Percentiles rank a stretch among this genome's conserved stretches.
phyloP scores from a whole-genome alignment of 2,329 filamentous ascomycete species.

The Nannizzia gypsea region DNA sequence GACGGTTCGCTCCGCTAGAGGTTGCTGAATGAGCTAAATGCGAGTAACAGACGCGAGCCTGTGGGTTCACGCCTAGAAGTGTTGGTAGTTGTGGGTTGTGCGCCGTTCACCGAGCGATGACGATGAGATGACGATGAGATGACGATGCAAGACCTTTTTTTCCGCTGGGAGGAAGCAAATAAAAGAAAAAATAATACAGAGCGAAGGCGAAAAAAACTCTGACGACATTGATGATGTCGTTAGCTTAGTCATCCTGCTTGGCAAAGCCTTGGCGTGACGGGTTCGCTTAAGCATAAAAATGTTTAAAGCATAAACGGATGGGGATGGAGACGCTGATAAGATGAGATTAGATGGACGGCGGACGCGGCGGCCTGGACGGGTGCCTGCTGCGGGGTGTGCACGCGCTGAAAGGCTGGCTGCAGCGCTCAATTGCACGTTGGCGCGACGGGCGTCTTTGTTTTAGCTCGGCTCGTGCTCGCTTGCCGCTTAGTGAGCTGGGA shows the following conservation, averaged over 20 bases:
- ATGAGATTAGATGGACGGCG: background rate
- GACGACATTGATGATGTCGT: constrained; percentile 17
- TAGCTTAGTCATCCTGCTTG: constrained; percentile 7
- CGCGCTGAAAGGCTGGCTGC: background rate
- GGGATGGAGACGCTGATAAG: background rate
- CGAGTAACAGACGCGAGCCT: background rate
- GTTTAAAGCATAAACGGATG: background rate
- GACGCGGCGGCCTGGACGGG: background rate
- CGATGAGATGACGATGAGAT: constrained; percentile 13
- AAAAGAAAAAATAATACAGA: constrained; percentile 12
- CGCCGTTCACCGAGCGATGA: constrained; percentile 2
- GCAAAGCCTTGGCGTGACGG: background rate
- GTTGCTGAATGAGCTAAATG: constrained; percentile 12
- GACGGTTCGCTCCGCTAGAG: constrained; percentile 15
- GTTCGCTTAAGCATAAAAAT: constrained; percentile 2
- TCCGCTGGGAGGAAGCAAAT: constrained; percentile 6
- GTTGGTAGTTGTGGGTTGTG: constrained; percentile 8
- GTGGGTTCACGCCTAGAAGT: constrained; percentile 6
- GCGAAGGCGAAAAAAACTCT: constrained; percentile 11
- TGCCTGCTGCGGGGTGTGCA: background rate
- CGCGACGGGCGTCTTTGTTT: no score
- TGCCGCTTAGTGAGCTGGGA: no score
- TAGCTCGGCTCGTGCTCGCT: no score
- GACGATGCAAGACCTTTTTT: constrained; percentile 11
- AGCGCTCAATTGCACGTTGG: no score